phyloP scores from a whole-genome alignment of 306 rosid species.

The Arachis hypogaea region DNA sequence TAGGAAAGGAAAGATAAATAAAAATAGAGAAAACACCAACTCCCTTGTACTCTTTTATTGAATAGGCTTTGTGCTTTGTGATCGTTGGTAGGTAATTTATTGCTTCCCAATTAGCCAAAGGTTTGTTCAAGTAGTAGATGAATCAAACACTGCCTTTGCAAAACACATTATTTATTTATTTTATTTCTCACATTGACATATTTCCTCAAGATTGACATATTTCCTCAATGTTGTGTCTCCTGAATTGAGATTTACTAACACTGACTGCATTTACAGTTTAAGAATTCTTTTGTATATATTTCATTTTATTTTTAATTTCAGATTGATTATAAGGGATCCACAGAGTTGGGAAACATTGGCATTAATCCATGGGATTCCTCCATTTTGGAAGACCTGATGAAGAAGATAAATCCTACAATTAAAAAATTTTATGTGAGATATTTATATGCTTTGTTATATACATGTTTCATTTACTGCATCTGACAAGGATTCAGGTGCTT shows the following conservation, averaged over 20 bases:
- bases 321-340: slow-evolving; percentile 48
- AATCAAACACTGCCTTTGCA: neutral
- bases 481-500: slow-evolving; percentile 30
- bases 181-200: neutral
- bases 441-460: slow-evolving; percentile 33
- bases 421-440: slow-evolving; percentile 61
- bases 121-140: neutral
- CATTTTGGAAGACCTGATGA: slow-evolving; percentile 51
- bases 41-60: neutral
- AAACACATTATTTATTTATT: neutral
- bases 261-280: slow-evolving; percentile 14
- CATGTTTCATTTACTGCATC: slow-evolving; percentile 10
- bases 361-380: slow-evolving; percentile 88
- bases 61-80: neutral
- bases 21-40: neutral
- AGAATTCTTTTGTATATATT: slow-evolving; percentile 9
- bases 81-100: neutral
- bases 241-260: slow-evolving; percentile 35
- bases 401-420: slow-evolving; percentile 56
- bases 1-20: neutral
- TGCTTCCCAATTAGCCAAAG: neutral
- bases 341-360: slow-evolving; percentile 34
- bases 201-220: slow-evolving; percentile 23
- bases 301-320: slow-evolving; percentile 42
- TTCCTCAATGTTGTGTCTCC: slow-evolving; percentile 27